phyloP scores from a whole-genome alignment of 192 early-diverging fungal species.

The Gaertneriomyces sp. region DNA sequence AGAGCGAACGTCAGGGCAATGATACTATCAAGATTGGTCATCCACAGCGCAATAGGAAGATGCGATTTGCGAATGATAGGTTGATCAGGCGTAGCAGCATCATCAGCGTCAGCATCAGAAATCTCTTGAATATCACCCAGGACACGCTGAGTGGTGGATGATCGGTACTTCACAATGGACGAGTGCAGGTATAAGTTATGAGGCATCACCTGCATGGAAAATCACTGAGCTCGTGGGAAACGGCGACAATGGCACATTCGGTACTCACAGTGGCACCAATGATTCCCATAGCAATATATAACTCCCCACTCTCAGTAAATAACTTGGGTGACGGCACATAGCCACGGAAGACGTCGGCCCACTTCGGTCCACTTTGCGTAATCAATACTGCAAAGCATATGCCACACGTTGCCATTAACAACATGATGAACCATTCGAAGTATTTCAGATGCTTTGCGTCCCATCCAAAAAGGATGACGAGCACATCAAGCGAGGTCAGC shows the following conservation, averaged over 20 bases:
- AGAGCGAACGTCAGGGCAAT: conserved; percentile 69
- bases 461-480: conserved; percentile 64
- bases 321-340: conserved; percentile 57
- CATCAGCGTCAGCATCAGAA: conserved; percentile 2
- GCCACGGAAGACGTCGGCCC: conserved; percentile 60
- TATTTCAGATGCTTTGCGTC: conserved; percentile 55
- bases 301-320: conserved; percentile 50
- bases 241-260: not conserved
- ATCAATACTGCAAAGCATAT: conserved; percentile 67
- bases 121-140: conserved; percentile 33
- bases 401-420: conserved; percentile 59
- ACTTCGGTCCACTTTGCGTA: conserved; percentile 52
- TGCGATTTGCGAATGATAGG: conserved; percentile 57
- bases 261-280: conserved; percentile 72
- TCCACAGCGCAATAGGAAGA: conserved; percentile 57
- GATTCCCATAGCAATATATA: conserved; percentile 76
- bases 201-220: conserved; percentile 65
- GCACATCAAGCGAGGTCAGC: conserved; percentile 70
- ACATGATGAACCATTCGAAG: conserved; percentile 69
- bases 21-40: conserved; percentile 62
- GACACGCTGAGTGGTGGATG: conserved; percentile 19
- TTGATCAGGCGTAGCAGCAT: conserved; percentile 49
- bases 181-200: conserved; percentile 83
- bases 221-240: not conserved
- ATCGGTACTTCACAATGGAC: conserved; percentile 65